Evolutionary conservation across 176 grass and related monocot species (phyloP).

Genomic region (Musa acuminata): DNA sequence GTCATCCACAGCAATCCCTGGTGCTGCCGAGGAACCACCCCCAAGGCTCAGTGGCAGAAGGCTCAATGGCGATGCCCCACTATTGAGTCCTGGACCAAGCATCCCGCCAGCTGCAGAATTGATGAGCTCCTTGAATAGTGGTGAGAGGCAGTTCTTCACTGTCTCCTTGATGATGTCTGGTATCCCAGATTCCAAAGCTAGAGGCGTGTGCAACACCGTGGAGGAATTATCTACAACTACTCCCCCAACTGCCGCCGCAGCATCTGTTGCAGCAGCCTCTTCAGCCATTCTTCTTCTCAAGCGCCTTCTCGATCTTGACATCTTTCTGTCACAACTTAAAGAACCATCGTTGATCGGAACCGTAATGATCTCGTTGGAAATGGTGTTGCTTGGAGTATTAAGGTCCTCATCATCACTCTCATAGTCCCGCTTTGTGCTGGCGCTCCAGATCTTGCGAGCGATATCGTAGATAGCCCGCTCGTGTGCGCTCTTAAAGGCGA

Average conservation of each 20-base stretch:
- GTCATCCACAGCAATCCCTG: conserved; percentile 36
- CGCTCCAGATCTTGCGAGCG: conserved; percentile 69
- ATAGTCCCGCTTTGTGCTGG: conserved; percentile 40
- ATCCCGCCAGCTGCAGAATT: conserved; percentile 28
- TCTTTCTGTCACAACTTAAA: background rate
- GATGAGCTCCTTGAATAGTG: conserved; percentile 77
- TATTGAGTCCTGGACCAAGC: conserved; percentile 4
- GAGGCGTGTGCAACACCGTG: background rate
- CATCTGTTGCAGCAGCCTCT: background rate
- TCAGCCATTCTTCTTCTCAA: background rate
- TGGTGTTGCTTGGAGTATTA: conserved; percentile 30
- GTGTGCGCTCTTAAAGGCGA: conserved; percentile 65
- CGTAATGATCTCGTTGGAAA: conserved; percentile 7
- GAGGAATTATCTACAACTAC: background rate
- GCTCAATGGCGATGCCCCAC: background rate
- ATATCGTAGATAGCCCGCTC: conserved; percentile 84
- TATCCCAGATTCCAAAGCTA: conserved; percentile 5
- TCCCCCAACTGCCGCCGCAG: background rate
- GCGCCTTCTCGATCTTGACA: background rate
- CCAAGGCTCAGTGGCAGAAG: conserved; percentile 13
- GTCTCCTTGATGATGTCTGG: conserved; percentile 21
- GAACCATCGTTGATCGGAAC: conserved; percentile 9
- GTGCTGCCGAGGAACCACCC: conserved; percentile 15
- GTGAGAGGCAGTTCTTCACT: conserved; percentile 38
- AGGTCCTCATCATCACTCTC: conserved; percentile 15